Conservation (phyloP, 1,284 basidiomycete genomes). For the Phylloboletellus chloephorus region DNA sequence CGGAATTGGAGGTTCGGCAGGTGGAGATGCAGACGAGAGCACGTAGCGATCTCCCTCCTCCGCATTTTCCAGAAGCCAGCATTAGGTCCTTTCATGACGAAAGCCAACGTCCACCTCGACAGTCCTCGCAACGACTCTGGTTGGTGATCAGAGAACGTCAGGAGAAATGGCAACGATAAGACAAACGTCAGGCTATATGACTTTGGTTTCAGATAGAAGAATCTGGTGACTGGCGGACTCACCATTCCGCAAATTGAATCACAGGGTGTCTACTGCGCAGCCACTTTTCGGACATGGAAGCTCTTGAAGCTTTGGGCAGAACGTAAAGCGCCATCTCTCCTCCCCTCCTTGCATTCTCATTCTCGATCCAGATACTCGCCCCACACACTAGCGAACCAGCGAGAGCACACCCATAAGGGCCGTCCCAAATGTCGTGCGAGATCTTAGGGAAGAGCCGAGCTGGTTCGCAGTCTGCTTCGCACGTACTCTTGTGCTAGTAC, state of each 20-base stretch:
- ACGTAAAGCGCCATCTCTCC: slow-evolving; percentile 78
- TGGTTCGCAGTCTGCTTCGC: slow-evolving; percentile 57
- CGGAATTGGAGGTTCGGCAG: neutral
- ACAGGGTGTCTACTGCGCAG: slow-evolving; percentile 39
- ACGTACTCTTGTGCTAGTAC: slow-evolving; percentile 65
- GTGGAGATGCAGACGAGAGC: slow-evolving; percentile 11
- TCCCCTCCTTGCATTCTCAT: slow-evolving; percentile 59
- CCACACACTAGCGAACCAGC: slow-evolving; percentile 69
- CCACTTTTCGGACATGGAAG: slow-evolving; percentile 53
- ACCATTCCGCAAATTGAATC: slow-evolving; percentile 51
- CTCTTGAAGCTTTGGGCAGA: slow-evolving; percentile 59
- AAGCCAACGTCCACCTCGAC: slow-evolving; percentile 62
- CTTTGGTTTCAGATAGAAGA: slow-evolving; percentile 8
- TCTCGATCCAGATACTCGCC: slow-evolving; percentile 70
- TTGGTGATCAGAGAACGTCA: slow-evolving; percentile 57
- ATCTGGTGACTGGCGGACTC: slow-evolving; percentile 14
- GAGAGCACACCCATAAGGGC: slow-evolving; percentile 61
- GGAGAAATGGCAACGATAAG: slow-evolving; percentile 56
- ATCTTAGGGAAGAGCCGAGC: slow-evolving; percentile 58
- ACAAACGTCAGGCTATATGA: slow-evolving; percentile 44
- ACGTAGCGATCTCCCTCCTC: slow-evolving; percentile 27
- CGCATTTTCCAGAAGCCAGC: slow-evolving; percentile 45
- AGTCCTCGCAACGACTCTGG: slow-evolving; percentile 64
- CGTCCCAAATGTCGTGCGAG: slow-evolving; percentile 73
- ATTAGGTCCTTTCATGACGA: slow-evolving; percentile 56